Evolutionary conservation across 345 rosid genomes (phyloP).

Genomic region (Litchi chinensis): DNA sequence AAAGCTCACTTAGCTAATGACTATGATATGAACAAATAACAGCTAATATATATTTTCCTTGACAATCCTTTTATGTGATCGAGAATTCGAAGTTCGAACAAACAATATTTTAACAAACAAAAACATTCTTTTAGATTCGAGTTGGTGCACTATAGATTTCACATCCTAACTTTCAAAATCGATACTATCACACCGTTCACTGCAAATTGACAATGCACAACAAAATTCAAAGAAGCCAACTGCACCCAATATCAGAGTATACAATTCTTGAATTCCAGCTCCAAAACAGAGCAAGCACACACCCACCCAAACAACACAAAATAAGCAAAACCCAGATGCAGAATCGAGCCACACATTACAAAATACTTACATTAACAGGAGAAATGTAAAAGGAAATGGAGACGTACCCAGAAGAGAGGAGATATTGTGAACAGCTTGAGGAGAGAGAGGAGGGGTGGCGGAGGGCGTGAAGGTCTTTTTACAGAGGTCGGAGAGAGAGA

Average conservation of each 20-base stretch:
- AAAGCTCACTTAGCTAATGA: background rate
- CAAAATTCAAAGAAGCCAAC: background rate
- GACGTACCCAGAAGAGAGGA: conserved; percentile 74
- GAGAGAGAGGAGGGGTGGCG: conserved; percentile 46
- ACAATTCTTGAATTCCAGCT: conserved; percentile 9
- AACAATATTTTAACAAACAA: background rate
- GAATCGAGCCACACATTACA: conserved; percentile 17
- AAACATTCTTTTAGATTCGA: background rate
- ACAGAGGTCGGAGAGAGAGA: conserved; percentile 72
- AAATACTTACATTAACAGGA: background rate
- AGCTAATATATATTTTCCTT: background rate
- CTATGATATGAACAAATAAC: background rate
- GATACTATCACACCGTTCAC: background rate
- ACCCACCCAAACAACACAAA: conserved; percentile 6
- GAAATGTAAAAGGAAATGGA: background rate
- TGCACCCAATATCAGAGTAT: conserved; percentile 2
- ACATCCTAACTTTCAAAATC: conserved; percentile 2
- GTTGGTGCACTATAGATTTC: background rate
- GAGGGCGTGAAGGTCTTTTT: conserved; percentile 56
- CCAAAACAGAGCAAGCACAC: conserved; percentile 27
- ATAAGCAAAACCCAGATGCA: conserved; percentile 23
- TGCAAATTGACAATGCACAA: background rate
- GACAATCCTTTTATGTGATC: background rate
- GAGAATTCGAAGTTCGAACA: too few species aligned
- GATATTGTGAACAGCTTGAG: conserved; percentile 48